Conservation (phyloP, 306 rosid species). For the Albizia julibrissin region DNA sequence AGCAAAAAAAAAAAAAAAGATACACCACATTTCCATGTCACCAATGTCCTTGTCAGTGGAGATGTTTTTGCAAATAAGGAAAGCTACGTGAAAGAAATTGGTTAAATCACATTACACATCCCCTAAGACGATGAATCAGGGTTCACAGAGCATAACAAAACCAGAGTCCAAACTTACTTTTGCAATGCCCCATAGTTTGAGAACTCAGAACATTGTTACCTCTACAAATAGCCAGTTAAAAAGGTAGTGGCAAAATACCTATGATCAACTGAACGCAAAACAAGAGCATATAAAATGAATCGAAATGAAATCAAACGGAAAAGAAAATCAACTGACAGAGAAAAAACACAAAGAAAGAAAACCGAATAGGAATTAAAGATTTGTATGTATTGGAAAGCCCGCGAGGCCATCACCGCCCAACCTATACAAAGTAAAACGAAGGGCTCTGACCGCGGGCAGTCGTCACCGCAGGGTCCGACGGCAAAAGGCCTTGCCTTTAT, state of each 20-base stretch:
- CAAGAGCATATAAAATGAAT: neutral
- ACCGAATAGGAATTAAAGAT: neutral
- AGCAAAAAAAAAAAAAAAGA: neutral
- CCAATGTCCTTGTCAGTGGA: neutral
- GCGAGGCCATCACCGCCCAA: conserved; percentile 5
- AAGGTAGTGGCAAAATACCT: neutral
- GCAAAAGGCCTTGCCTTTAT: neutral
- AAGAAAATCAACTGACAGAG: neutral
- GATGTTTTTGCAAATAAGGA: neutral
- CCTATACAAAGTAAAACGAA: neutral
- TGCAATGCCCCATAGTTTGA: neutral
- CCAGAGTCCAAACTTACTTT: neutral
- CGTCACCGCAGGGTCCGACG: conserved; percentile 28
- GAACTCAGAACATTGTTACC: neutral
- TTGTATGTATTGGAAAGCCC: neutral
- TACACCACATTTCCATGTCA: neutral
- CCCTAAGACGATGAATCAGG: neutral
- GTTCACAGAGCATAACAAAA: neutral
- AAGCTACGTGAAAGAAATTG: neutral
- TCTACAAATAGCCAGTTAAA: neutral
- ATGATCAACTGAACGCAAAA: neutral
- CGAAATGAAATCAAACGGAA: neutral
- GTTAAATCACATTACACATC: neutral
- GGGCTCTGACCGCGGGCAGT: conserved; percentile 31
- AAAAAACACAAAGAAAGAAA: neutral